Conservation (phyloP, 805 yeast genomes). For the Starmerella khaoyaiensis region DNA sequence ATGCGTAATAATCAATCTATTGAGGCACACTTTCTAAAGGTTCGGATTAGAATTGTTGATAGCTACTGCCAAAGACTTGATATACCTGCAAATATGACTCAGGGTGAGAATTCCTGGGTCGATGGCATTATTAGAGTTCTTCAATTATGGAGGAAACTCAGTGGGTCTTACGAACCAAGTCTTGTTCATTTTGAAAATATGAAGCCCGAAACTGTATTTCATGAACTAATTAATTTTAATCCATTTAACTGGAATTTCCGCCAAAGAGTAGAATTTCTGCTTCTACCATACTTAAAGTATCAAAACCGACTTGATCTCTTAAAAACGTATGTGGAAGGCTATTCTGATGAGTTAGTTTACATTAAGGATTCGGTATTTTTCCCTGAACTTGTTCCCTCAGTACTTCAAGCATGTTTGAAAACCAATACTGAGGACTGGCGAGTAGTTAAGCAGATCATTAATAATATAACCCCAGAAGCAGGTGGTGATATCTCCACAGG, state of each 20-base stretch:
- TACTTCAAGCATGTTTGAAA: slow-evolving; percentile 19
- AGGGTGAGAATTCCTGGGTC: slow-evolving; percentile 22
- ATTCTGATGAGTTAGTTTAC: slow-evolving; percentile 12
- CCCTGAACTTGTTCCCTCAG: slow-evolving; percentile 10
- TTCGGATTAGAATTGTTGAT: slow-evolving; percentile 25
- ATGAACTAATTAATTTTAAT: slow-evolving; percentile 13
- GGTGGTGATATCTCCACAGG: background rate
- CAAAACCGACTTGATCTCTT: slow-evolving; percentile 15
- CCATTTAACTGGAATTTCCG: slow-evolving; percentile 19
- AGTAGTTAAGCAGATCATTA: slow-evolving; percentile 6
- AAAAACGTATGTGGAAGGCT: slow-evolving; percentile 11
- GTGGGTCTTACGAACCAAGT: slow-evolving; percentile 1
- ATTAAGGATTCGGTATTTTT: slow-evolving; percentile 13
- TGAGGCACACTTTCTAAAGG: slow-evolving; percentile 21
- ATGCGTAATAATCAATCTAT: slow-evolving; percentile 2
- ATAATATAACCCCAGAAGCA: background rate
- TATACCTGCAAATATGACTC: slow-evolving; percentile 15
- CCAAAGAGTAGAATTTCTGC: slow-evolving; percentile 18
- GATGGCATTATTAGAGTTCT: slow-evolving; percentile 25
- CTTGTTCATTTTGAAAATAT: slow-evolving; percentile 19
- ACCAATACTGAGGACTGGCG: slow-evolving; percentile 5
- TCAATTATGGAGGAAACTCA: slow-evolving; percentile 15
- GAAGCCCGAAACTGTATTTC: slow-evolving; percentile 11
- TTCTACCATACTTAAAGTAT: slow-evolving; percentile 25
- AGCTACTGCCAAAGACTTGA: slow-evolving; percentile 15